Base-by-base conservation (phyloP, 352 stramenopile genomes). In the Phytophthora aleatoria region DNA sequence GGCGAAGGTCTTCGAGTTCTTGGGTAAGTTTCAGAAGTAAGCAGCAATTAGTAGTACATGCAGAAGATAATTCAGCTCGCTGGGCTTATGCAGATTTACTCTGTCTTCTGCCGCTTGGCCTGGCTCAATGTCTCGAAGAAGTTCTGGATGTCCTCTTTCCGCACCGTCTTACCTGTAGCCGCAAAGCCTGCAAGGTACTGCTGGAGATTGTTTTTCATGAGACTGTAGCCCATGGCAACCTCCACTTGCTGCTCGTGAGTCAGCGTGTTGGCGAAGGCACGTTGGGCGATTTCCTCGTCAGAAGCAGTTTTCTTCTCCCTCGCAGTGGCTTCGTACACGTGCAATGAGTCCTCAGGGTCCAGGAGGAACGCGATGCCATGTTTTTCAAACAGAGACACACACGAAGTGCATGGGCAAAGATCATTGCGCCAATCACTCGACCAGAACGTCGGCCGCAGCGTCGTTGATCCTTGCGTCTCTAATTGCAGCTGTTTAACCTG, bases 191-290 rank as follows among this genome's bases (percentile, higher is more conserved):
- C 52, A 10, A 92, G 72, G 49, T 88, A 92, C 43, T 78, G 66
- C 67, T 91, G 80, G 26, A 92, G 68, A 35, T 81, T 86, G 50
- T 69, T 81, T 33, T 89, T 89, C 81, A 92, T 91, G 72, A 83
- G 70, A 39, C 74, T 81, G 64, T 90, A 90, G 16, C 81, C 84
- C 36, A 85, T 77, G 1, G 81, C 84, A 69, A 92, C 83, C 54
- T 92, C 84, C 47, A 92, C 71, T 64, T 91, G 82, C 66, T 91
- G 81, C 52, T 89, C 74, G 48, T 92, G 84, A 2, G 76, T 83
- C 7, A 92, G 64, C 33, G 74, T 79, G 54, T 67, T 77, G 31
- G 83, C 58, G 61, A 92, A 87, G 3, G 82, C 78, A 2, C 67
- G 72, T 13, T 85, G 58, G 1, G 81, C 80, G 1, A 71, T 57